Conservation (phyloP, 768 basidiomycete species). For the Mycena leptocephala region DNA sequence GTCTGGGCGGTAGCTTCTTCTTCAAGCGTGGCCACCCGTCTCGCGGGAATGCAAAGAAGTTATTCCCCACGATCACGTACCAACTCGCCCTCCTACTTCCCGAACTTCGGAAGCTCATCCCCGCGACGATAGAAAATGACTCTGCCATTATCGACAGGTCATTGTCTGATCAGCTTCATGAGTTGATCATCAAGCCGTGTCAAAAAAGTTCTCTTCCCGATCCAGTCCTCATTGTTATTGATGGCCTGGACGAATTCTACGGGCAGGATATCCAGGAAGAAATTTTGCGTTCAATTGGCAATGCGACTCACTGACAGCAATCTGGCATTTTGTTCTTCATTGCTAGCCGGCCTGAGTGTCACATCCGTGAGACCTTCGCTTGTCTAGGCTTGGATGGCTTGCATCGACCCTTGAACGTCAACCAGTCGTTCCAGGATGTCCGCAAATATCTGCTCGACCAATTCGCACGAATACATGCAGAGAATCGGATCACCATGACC, state of each 20-base stretch:
- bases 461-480: not conserved
- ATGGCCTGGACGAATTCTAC: slow-evolving; percentile 48
- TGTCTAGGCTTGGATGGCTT: not conserved
- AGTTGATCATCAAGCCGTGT: not conserved
- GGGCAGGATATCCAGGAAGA: slow-evolving; percentile 26
- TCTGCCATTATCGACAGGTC: not conserved
- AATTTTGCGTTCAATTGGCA: slow-evolving; percentile 30
- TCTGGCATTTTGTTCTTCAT: slow-evolving; percentile 44
- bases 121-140: not conserved
- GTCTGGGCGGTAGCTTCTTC: slow-evolving; percentile 40
- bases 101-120: not conserved
- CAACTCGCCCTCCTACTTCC: slow-evolving; percentile 39
- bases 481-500: not conserved
- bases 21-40: slow-evolving; percentile 28
- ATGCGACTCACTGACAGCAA: not conserved
- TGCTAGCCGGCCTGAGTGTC: slow-evolving; percentile 45
- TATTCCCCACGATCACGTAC: slow-evolving; percentile 42
- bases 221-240: slow-evolving; percentile 32
- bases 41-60: not conserved
- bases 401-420: not conserved
- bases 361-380: slow-evolving; percentile 35
- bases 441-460: slow-evolving; percentile 18
- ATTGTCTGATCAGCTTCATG: not conserved
- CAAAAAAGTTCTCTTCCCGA: not conserved
- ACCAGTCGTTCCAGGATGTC: slow-evolving; percentile 37